phyloP scores from a whole-genome alignment of 176 grass and related monocot species.

The Aegilops umbellulata region DNA sequence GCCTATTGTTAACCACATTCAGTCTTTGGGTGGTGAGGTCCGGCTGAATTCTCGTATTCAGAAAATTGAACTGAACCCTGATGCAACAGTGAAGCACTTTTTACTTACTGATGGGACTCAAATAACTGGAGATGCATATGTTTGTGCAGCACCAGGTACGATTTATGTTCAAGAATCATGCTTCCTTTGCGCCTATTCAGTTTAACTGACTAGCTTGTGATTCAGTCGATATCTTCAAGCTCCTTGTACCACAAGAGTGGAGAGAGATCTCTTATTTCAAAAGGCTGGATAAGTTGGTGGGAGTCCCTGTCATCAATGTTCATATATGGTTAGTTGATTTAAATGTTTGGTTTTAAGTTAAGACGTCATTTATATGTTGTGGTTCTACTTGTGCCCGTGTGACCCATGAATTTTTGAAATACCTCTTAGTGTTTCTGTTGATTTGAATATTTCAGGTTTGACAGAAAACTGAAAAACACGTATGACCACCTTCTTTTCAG shows the following conservation, averaged over 20 bases:
- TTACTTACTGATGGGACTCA: slow-evolving; percentile 65
- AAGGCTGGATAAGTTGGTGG: slow-evolving; percentile 87
- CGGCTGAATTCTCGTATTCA: slow-evolving; percentile 83
- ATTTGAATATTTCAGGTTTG: slow-evolving; percentile 69
- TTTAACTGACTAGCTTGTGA: slow-evolving; percentile 42
- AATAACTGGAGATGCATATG: slow-evolving; percentile 92
- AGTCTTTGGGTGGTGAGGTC: slow-evolving; percentile 88
- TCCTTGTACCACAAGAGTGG: slow-evolving; percentile 95
- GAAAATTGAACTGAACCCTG: slow-evolving; percentile 81
- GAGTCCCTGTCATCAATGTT: slow-evolving; percentile 99
- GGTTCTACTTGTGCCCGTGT: slow-evolving; percentile 18
- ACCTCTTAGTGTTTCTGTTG: slow-evolving; percentile 24
- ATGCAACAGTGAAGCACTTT: slow-evolving; percentile 91
- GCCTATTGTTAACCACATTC: slow-evolving; percentile 89
- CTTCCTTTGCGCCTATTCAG: slow-evolving; percentile 28
- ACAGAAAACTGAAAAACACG: slow-evolving; percentile 93
- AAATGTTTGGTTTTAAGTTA: slow-evolving; percentile 25
- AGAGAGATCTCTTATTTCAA: slow-evolving; percentile 90
- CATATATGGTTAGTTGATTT: slow-evolving; percentile 87
- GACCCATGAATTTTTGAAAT: background rate
- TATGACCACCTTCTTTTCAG: slow-evolving; percentile 97
- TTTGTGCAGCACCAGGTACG: slow-evolving; percentile 80
- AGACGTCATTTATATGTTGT: slow-evolving; percentile 14
- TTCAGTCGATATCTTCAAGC: slow-evolving; percentile 97
- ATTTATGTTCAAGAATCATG: slow-evolving; percentile 20